Evolutionary conservation across 2,329 filamentous ascomycete genomes (phyloP).

Genomic region (Xylariaceae sp.): DNA sequence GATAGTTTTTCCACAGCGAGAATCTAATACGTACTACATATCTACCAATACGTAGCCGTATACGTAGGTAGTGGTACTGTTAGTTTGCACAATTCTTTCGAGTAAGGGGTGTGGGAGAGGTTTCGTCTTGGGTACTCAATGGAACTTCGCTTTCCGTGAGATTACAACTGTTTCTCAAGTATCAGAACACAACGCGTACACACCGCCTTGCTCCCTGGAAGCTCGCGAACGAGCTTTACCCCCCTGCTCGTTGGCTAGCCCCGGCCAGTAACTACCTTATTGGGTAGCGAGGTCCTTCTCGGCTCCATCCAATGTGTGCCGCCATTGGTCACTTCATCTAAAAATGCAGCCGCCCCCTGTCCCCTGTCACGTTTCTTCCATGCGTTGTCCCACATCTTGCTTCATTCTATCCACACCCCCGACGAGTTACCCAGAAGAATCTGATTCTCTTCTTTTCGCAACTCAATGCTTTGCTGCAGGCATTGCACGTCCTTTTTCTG

Average conservation of each 20-base stretch:
- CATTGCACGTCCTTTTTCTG: slow-evolving; percentile 32
- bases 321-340: slow-evolving; percentile 58
- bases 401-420: slow-evolving; percentile 41
- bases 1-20: slow-evolving; percentile 19
- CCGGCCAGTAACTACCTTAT: slow-evolving; percentile 52
- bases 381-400: slow-evolving; percentile 49
- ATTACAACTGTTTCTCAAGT: slow-evolving; percentile 27
- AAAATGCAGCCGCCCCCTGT: slow-evolving; percentile 44
- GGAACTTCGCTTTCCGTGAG: slow-evolving; percentile 15
- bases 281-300: slow-evolving; percentile 52
- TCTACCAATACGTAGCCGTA: slow-evolving; percentile 18
- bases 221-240: slow-evolving; percentile 29
- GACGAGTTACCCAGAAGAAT: slow-evolving; percentile 33
- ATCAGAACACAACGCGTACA: slow-evolving; percentile 33
- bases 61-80: slow-evolving; percentile 22
- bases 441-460: slow-evolving; percentile 32
- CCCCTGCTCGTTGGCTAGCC: slow-evolving; percentile 48
- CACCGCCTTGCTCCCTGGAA: slow-evolving; percentile 37
- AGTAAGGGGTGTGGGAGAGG: slow-evolving; percentile 24
- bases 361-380: slow-evolving; percentile 55
- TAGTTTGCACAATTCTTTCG: slow-evolving; percentile 22
- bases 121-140: slow-evolving; percentile 18
- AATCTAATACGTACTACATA: no score
- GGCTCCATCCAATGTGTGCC: slow-evolving; percentile 38
- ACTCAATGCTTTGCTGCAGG: slow-evolving; percentile 34